These are phyloP conservation scores for Phaeosphaeriaceae sp. DNA, from an alignment of 2,329 filamentous ascomycete genomes.

Conservation along the genomic window DNA sequence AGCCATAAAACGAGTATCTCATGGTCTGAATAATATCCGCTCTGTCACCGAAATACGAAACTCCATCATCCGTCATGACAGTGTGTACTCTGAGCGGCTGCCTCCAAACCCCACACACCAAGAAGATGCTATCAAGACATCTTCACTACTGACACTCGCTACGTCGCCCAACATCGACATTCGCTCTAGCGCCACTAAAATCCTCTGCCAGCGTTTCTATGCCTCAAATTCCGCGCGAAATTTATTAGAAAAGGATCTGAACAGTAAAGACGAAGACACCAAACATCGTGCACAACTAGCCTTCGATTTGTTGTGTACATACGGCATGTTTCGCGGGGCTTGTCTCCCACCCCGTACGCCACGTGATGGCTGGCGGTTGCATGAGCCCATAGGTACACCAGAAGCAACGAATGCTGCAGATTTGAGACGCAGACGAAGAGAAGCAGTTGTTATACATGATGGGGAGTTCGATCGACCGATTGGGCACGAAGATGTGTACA, in stretches of 20 bases:
- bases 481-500: conserved; percentile 78
- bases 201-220: conserved; percentile 47
- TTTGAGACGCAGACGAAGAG: conserved; percentile 75
- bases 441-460: conserved; percentile 91
- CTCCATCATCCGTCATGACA: conserved; percentile 63
- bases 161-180: conserved; percentile 53
- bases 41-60: conserved; percentile 71
- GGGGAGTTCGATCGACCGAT: conserved; percentile 70
- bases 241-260: conserved; percentile 33
- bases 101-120: conserved; percentile 68
- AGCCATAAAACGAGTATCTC: conserved; percentile 63
- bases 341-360: conserved; percentile 8
- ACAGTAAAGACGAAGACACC: conserved; percentile 23
- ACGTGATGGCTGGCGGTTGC: conserved; percentile 8
- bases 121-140: conserved; percentile 60
- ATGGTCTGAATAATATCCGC: conserved; percentile 65
- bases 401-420: conserved; percentile 54
- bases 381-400: conserved; percentile 47
- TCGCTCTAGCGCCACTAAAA: conserved; percentile 46
- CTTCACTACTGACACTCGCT: conserved; percentile 50
- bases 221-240: conserved; percentile 22
- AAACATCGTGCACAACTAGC: conserved; percentile 32
- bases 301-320: conserved; percentile 33
- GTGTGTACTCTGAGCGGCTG: conserved; percentile 2
- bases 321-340: conserved; percentile 25